phyloP scores from a whole-genome alignment of 2,329 filamentous ascomycete genomes.

The Neopestalotiopsis sp. region DNA sequence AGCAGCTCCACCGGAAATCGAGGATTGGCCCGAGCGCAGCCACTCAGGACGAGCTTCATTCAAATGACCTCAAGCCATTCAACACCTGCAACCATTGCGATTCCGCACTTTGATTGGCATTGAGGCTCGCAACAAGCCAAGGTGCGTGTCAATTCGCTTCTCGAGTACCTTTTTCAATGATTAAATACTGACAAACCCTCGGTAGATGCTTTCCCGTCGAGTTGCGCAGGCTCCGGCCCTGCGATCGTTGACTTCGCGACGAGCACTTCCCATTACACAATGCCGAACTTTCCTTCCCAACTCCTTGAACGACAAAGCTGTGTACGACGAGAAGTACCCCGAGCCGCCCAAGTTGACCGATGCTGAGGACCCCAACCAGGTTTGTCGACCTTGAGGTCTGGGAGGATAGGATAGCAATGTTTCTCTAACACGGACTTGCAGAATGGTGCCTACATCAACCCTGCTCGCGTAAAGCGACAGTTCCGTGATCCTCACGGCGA shows the following conservation, averaged over 20 bases:
- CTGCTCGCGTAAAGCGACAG: slow-evolving; percentile 80
- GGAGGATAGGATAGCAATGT: not conserved
- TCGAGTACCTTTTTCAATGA: too few species aligned
- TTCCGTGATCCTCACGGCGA: slow-evolving; percentile 90
- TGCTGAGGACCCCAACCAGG: slow-evolving; percentile 70
- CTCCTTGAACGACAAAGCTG: slow-evolving; percentile 49
- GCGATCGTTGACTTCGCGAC: slow-evolving; percentile 52
- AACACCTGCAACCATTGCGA: slow-evolving; percentile 32
- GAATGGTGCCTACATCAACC: slow-evolving; percentile 87
- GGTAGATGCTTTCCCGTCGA: slow-evolving; percentile 66
- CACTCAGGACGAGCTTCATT: slow-evolving; percentile 10
- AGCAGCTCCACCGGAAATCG: not conserved
- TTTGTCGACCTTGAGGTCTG: slow-evolving; percentile 36
- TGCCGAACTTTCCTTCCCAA: slow-evolving; percentile 62
- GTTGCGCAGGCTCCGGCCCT: slow-evolving; percentile 56
- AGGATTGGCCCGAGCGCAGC: slow-evolving; percentile 19
- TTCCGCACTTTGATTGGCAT: slow-evolving; percentile 32
- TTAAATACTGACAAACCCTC: slow-evolving; percentile 14
- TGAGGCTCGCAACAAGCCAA: slow-evolving; percentile 40
- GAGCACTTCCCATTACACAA: slow-evolving; percentile 55
- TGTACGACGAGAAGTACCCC: slow-evolving; percentile 58
- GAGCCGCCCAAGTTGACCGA: slow-evolving; percentile 55
- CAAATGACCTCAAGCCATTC: slow-evolving; percentile 25
- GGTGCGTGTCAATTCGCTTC: slow-evolving; percentile 33
- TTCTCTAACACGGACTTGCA: slow-evolving; percentile 38